Conservation (phyloP, 2,329 filamentous ascomycete genomes). For the Pseudogymnoascus sp. region DNA sequence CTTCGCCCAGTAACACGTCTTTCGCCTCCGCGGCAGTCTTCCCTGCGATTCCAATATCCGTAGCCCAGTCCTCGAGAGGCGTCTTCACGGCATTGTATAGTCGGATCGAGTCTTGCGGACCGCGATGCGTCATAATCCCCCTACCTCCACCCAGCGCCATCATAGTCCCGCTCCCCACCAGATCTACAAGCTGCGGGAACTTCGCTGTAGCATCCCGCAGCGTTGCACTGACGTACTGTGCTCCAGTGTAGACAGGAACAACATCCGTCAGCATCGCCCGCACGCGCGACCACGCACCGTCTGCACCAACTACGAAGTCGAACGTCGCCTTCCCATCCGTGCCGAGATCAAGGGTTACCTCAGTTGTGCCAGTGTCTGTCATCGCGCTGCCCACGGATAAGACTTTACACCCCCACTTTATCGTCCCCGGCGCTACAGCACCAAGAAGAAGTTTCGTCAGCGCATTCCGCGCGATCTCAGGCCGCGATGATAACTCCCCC, state of each 20-base stretch:
- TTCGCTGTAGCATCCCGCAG: conserved; percentile 18
- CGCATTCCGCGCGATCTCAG: conserved; percentile 32
- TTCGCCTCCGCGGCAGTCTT: conserved; percentile 15
- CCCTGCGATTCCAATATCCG: conserved; percentile 10
- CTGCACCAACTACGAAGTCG: conserved; percentile 33
- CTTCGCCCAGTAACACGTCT: conserved; percentile 18
- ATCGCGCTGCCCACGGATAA: conserved; percentile 8
- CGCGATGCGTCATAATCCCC: conserved; percentile 23
- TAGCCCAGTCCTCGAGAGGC: conserved; percentile 20
- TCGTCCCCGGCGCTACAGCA: conserved; percentile 23
- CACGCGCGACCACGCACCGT: conserved; percentile 34
- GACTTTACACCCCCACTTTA: conserved; percentile 35
- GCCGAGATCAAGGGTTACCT: conserved; percentile 14
- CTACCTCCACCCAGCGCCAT: conserved; percentile 21
- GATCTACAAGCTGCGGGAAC: conserved; percentile 20
- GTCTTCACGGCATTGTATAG: conserved; percentile 22
- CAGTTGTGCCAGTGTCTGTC: not conserved
- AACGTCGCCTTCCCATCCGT: conserved; percentile 18
- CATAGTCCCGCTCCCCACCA: conserved; percentile 24
- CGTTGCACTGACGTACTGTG: conserved; percentile 27
- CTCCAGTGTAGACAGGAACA: conserved; percentile 33
- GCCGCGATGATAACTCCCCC: conserved; percentile 19
- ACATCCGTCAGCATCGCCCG: conserved; percentile 25
- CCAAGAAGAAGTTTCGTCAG: conserved; percentile 29
- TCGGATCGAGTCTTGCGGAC: conserved; percentile 18